A percentile compares a stretch with the other conserved stretches of the same genome.
phyloP scores from a whole-genome alignment of 2,329 filamentous ascomycete genomes.

The Fusarium nodosum region DNA sequence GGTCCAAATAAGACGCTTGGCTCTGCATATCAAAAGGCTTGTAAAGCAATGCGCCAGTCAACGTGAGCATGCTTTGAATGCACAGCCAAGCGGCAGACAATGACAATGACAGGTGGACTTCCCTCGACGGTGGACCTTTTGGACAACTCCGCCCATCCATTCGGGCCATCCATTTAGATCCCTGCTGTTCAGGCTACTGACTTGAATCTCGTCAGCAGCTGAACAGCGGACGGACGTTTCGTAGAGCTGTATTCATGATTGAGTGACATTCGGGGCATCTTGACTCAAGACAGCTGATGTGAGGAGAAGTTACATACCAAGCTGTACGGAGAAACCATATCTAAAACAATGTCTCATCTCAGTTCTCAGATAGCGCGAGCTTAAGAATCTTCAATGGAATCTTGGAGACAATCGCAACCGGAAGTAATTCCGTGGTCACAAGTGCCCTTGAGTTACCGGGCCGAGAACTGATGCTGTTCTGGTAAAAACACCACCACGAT shows the following conservation, averaged over 20 bases:
- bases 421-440: slow-evolving; percentile 9
- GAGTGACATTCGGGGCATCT: slow-evolving; percentile 7
- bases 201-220: slow-evolving; percentile 35
- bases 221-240: slow-evolving; percentile 11
- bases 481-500: not conserved
- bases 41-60: not conserved
- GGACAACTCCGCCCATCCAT: slow-evolving; percentile 23
- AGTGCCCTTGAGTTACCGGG: slow-evolving; percentile 4
- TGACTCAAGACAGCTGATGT: not conserved
- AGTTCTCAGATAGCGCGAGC: slow-evolving; percentile 6
- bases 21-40: slow-evolving; percentile 3
- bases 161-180: slow-evolving; percentile 35
- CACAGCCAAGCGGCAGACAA: slow-evolving; percentile 1
- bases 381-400: slow-evolving; percentile 13
- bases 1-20: not conserved
- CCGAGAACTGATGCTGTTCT: slow-evolving; percentile 1
- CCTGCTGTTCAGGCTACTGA: slow-evolving; percentile 23
- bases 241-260: not conserved
- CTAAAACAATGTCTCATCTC: slow-evolving; percentile 21
- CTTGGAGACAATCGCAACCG: slow-evolving; percentile 3
- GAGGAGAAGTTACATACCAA: slow-evolving; percentile 5
- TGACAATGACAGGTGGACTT: slow-evolving; percentile 21
- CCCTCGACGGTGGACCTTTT: slow-evolving; percentile 21
- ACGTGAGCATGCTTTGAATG: slow-evolving; percentile 8
- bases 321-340: slow-evolving; percentile 9